A percentile compares a stretch with the other conserved stretches of the same genome.
Evolutionary conservation across 257 asterid genomes (phyloP).

Genomic region (Solanum stenotomum): DNA sequence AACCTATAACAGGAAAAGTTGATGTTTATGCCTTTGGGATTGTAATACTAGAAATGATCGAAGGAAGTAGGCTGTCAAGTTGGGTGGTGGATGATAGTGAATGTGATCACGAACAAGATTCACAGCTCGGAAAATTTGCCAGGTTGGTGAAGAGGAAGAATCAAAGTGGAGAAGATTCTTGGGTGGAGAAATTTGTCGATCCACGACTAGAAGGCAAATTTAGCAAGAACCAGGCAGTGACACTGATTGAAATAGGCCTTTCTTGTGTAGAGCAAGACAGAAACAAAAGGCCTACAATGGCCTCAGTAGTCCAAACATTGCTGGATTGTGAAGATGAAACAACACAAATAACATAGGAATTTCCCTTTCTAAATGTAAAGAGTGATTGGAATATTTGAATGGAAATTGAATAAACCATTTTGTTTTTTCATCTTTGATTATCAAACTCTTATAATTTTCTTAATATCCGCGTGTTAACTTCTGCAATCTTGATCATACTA

Average conservation of each 20-base stretch:
- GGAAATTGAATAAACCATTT: background rate
- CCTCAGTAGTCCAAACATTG: conserved; percentile 43
- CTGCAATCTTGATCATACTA: background rate
- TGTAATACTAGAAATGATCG: too few species aligned
- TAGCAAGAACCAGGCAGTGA: conserved; percentile 36
- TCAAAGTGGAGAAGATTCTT: too few species aligned
- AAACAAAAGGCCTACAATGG: conserved; percentile 65
- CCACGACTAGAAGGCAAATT: too few species aligned
- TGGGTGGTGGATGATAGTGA: too few species aligned
- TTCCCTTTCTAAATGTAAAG: background rate
- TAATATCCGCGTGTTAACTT: too few species aligned
- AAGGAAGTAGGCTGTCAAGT: too few species aligned
- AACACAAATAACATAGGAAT: background rate
- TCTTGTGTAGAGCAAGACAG: conserved; percentile 56
- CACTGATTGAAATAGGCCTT: conserved; percentile 32
- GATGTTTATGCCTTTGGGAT: too few species aligned
- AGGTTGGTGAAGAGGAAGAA: too few species aligned
- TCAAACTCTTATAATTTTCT: background rate
- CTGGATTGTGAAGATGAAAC: conserved; percentile 30
- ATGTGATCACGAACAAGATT: too few species aligned
- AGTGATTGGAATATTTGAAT: background rate
- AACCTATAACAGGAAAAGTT: too few species aligned
- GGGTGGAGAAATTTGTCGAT: too few species aligned
- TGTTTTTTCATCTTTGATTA: background rate
- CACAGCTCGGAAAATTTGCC: too few species aligned